Evolutionary conservation across 148 eudicot species (phyloP), one percentile per base, ranked within the genome.

Genomic region (Polygonum maritimum): DNA sequence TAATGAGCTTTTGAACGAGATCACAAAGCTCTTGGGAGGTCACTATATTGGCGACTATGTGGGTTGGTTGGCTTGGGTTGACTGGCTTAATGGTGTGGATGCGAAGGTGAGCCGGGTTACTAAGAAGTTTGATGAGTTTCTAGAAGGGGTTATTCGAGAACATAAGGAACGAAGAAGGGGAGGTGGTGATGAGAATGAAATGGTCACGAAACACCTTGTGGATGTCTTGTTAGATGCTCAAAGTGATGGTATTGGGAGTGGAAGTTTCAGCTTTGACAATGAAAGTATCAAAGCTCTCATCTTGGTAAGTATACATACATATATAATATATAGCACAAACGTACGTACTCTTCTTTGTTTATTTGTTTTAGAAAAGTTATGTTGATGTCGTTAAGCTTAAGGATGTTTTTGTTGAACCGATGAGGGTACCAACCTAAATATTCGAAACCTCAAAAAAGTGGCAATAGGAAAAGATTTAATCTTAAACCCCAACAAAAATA

Each of bases 271-370:
- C 51, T n/a, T 51, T 3, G 60, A 55, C 8, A 77, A 22, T 18
- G 62, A 77, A 13, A 55, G 57, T 71, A 80, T 80, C 45, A 80
- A 80, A 57, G 82, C 71, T 11, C 12, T 80, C 18, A 19, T 80
- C 14, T 11, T 80, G 70, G 82, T 80, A 75, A 69, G 67, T 60
- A 60, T 48, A 39, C 5, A 39, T 39, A 39, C 5, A 14, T 14
- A 48, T 14, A 48, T n/a, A n/a, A n/a, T n/a, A n/a, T n/a, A 12
- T 14, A 13, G 1, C 19, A 13, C 35, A 39, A 39, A 39, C 40
- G 3, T 5, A 2, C 33, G 38, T 62, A 11, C 12, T 67, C 71
- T n/a, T 4, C 9, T 11, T 67, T 33, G 39, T 67, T 2, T 54
- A 15, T 48, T 48, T 11, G 52, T 16, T 2, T n/a, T n/a, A n/a